Evolutionary conservation across 176 grass and related monocot species (phyloP), one percentile per base, ranked within the genome.

Genomic region (Metroxylon sagu): DNA sequence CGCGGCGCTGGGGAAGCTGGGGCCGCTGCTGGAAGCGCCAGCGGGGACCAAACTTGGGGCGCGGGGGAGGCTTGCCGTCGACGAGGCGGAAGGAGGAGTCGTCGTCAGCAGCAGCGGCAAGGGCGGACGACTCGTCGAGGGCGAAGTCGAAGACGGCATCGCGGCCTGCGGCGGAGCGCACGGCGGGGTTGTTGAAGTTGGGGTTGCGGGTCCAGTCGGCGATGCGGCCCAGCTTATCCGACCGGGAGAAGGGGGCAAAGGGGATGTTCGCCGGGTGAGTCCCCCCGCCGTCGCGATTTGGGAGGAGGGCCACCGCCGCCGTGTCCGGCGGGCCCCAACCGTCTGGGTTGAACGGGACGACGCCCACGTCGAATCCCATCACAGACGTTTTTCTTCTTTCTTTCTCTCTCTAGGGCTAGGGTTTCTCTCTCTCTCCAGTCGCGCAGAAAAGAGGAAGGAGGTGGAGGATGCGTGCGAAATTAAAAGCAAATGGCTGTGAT

Each of bases 181-280:
- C 6, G 6, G 18, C 29, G 8, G 18, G 31, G n/a, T 29, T 18
- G 59, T 16, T 31, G 28, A 62, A 62, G 30, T 62, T 62, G 30
- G 59, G 29, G 29, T 62, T 62, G 25, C 59, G 59, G 29, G 59
- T 43, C 59, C 59, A 61, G 30, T 61, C 59, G 17, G 59, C 59
- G 7, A 61, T 30, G n/a, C 59, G 59, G 29, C 59, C 59, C 29
- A 43, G 30, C 30, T 48, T 61, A 1, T 61, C 59, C n/a, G 59
- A 61, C n/a, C 59, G 30, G 59, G 59, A 61, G 18, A 61, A 61
- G 17, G 59, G 59, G n/a, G 59, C 59, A 29, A 61, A 61, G 59
- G 59, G 59, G 29, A 61, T 31, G 59, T 61, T 61, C n/a, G 59
- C 59, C 28, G 26, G 59, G 0, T 16, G 29, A 1, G 29, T 39